Evolutionary conservation across 2,329 filamentous ascomycete species (phyloP), one percentile per base, ranked within the genome.

Genomic region (Colletotrichum salicis): DNA sequence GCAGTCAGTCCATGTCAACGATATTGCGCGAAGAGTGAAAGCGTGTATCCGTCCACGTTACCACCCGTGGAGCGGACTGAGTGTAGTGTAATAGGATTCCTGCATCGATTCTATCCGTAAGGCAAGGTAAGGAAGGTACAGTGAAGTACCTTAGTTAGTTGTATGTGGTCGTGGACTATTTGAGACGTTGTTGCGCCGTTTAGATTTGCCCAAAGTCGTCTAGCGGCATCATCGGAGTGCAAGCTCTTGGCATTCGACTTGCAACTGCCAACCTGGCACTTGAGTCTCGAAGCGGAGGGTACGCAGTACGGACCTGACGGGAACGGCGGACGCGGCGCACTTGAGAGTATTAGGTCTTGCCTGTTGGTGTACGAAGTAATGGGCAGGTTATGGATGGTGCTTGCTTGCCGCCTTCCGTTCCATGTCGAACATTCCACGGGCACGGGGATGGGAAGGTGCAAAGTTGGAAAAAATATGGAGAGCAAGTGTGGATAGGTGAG

Each of bases 401-500:
- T 22, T 35, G 33, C 33, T 35, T 22, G 41, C 41, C 41, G 60
- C 31, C n/a, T 52, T 63, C 60, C 45, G n/a, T 52, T 51, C 31
- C 12, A 27, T 29, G 60, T 48, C 41, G 41, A 48, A 33, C 19
- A 33, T 54, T 37, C 60, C 48, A 54, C n/a, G 60, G 48, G 29
- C 22, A 52, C 29, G 45, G 29, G 31, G 33, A 54, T 63, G 31
- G 33, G 41, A 68, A 45, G 41, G 63, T 55, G 56, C 60, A 67
- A 58, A 69, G 59, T 69, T 57, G 58, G 59, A 41, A 64, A 68
- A 63, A 63, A 54, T 68, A 33, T 64, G 65, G 68, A 56, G 68
- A 62, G 58, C 19, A 48, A 67, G 15, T 45, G 51, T 22, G 22
- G 56, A 54, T 31, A 56, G 37, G 54, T 13, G 27, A 24, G 52